Evolutionary conservation across 441 rosid species (phyloP).

Genomic region (Gossypium gossypioides): DNA sequence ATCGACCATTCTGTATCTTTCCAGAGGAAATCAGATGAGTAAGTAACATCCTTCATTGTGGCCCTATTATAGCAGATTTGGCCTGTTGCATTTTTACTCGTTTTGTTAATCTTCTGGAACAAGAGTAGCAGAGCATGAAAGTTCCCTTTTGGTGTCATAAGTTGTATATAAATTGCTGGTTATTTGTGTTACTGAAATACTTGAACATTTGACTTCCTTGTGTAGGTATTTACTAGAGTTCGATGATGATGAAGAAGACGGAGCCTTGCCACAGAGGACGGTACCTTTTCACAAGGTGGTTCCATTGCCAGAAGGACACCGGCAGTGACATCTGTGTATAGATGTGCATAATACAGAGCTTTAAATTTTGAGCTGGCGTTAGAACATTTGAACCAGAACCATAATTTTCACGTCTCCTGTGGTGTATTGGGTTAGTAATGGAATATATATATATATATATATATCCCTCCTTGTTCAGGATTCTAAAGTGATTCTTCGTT

Average conservation of each 20-base stretch:
- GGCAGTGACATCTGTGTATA: conserved; percentile 35
- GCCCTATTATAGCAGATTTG: neutral
- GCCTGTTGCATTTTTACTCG: neutral
- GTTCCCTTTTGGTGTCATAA: neutral
- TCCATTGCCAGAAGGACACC: conserved; percentile 67
- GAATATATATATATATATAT: conserved; percentile 14
- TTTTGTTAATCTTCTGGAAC: neutral
- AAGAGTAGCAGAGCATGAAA: neutral
- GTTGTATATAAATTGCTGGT: neutral
- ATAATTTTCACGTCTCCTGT: neutral
- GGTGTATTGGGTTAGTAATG: neutral
- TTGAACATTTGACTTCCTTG: conserved; percentile 6
- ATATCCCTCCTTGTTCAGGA: too few species aligned
- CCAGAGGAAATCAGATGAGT: conserved; percentile 86
- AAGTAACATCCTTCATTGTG: conserved; percentile 29
- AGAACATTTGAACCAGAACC: conserved; percentile 12
- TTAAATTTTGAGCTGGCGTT: neutral
- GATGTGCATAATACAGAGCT: neutral
- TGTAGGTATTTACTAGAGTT: conserved; percentile 75
- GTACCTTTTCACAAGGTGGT: conserved; percentile 81
- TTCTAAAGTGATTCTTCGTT: too few species aligned
- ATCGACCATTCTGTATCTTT: conserved; percentile 15
- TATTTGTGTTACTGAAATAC: neutral
- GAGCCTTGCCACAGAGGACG: conserved; percentile 67
- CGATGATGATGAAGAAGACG: conserved; percentile 91